Conservation (phyloP, 2,329 filamentous ascomycete genomes). For the Ophiosphaerella herpotricha region DNA sequence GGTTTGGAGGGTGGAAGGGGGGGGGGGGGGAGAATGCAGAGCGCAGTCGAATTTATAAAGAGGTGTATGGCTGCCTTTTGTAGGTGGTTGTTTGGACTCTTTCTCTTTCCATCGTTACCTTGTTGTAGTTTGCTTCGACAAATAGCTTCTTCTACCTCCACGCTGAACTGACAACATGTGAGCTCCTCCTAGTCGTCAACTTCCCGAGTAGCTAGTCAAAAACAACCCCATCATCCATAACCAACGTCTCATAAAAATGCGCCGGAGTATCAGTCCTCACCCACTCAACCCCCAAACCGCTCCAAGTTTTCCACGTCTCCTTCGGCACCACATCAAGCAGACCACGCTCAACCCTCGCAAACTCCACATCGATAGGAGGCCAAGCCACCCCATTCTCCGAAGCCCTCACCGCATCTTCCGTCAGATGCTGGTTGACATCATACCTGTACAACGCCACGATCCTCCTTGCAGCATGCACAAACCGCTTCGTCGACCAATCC, state of each 20-base stretch:
- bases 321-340: conserved; percentile 11
- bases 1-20: too few species aligned
- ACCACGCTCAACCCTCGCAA: conserved; percentile 10
- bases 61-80: too few species aligned
- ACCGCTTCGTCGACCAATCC: conserved; percentile 10
- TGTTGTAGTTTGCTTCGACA: too few species aligned
- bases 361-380: conserved; percentile 12
- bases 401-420: not conserved
- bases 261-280: not conserved
- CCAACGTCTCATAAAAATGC: too few species aligned
- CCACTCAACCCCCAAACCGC: conserved; percentile 14
- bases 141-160: too few species aligned
- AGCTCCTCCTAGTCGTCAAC: too few species aligned
- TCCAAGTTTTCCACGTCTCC: conserved; percentile 15
- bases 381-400: not conserved
- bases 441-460: conserved; percentile 24
- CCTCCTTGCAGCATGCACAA: conserved; percentile 21
- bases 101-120: too few species aligned
- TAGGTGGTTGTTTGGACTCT: too few species aligned
- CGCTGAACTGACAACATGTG: not conserved
- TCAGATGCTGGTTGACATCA: conserved; percentile 7
- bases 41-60: too few species aligned
- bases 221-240: too few species aligned
- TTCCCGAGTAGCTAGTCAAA: too few species aligned
- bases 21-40: too few species aligned